Conservation (phyloP, 805 yeast species). For the Schizosaccharomyces japonicus region DNA sequence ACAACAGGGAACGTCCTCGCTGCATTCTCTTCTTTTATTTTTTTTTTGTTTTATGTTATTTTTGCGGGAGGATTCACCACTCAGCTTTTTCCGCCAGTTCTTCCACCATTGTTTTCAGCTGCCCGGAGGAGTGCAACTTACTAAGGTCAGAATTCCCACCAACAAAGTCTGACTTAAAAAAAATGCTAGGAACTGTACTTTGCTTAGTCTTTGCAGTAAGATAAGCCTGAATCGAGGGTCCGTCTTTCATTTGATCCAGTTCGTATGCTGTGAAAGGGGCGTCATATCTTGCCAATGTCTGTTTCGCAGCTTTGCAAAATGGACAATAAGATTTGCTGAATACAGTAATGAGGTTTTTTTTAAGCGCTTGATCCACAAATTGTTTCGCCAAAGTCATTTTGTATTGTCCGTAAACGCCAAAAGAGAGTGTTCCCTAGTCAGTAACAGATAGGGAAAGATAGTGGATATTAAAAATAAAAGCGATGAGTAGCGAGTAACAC, state of each 20-base stretch:
- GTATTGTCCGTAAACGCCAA: too few species aligned
- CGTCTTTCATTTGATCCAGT: conserved; percentile 27
- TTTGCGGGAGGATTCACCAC: too few species aligned
- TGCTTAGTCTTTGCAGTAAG: conserved; percentile 60
- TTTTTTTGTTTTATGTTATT: too few species aligned
- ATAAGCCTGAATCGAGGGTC: conserved; percentile 61
- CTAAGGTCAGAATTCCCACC: conserved; percentile 27
- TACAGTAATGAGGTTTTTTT: conserved; percentile 42
- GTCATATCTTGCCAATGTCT: conserved; percentile 18
- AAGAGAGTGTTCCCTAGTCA: too few species aligned
- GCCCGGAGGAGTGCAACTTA: background rate
- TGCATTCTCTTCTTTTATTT: too few species aligned
- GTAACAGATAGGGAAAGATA: too few species aligned
- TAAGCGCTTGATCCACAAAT: conserved; percentile 32
- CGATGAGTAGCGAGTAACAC: too few species aligned
- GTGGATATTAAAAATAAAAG: too few species aligned
- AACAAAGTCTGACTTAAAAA: conserved; percentile 71
- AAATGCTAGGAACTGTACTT: conserved; percentile 79
- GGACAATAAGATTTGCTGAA: conserved; percentile 46
- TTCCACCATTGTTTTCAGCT: background rate
- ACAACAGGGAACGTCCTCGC: too few species aligned
- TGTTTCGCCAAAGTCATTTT: conserved; percentile 20
- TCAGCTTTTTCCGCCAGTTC: too few species aligned
- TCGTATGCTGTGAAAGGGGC: conserved; percentile 21
- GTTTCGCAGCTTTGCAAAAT: conserved; percentile 24